Conservation (phyloP, 768 basidiomycete species). For the Auricularia sp. region DNA sequence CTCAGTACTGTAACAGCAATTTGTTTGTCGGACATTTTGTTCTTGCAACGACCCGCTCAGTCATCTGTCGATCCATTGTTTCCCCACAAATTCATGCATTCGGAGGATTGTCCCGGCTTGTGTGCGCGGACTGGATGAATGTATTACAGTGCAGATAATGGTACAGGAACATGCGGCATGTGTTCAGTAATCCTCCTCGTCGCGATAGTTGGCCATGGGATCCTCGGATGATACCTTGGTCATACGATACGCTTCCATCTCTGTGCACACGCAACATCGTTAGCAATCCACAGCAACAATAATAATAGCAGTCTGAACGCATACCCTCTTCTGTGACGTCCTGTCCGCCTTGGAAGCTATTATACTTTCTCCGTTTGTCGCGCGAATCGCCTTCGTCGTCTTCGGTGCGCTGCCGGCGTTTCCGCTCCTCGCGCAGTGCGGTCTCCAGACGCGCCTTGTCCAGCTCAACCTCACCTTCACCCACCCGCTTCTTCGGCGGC, state of each 20-base stretch:
- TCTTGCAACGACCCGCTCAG: too few relatives aligned
- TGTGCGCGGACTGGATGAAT: too few relatives aligned
- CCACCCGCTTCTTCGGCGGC: conserved; percentile 60
- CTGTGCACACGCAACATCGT: background rate
- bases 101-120: too few relatives aligned
- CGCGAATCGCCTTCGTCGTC: conserved; percentile 48
- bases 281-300: background rate
- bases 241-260: conserved; percentile 27
- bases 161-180: background rate
- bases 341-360: conserved; percentile 32
- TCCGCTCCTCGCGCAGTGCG: conserved; percentile 63
- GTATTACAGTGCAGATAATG: background rate
- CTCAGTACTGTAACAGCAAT: too few relatives aligned
- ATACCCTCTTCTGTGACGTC: conserved; percentile 77
- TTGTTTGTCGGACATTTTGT: too few relatives aligned
- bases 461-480: conserved; percentile 71
- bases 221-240: conserved; percentile 24
- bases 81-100: too few relatives aligned
- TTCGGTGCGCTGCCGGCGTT: conserved; percentile 47
- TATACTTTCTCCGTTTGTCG: conserved; percentile 13
- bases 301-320: conserved; percentile 18
- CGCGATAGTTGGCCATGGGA: conserved; percentile 32
- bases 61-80: too few relatives aligned
- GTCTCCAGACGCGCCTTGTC: conserved; percentile 59
- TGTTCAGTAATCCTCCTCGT: conserved; percentile 14